These are phyloP conservation scores for Neoascochyta sp. DNA, from an alignment of 2,329 filamentous ascomycete genomes.

Conservation along the genomic window DNA sequence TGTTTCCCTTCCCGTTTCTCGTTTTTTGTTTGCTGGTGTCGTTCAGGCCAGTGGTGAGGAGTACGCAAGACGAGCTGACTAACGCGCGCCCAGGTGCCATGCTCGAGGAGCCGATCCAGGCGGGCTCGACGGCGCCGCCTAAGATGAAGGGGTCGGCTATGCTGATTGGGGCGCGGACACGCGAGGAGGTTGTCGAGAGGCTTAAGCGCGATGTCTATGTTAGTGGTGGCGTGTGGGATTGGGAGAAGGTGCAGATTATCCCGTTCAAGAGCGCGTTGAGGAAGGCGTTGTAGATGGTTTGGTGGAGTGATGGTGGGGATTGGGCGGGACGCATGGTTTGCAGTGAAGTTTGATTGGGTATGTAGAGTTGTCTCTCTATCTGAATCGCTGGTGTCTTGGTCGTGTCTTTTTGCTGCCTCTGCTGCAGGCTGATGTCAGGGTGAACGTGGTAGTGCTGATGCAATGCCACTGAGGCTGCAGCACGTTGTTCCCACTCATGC, in stretches of 20 bases:
- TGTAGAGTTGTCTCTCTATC: too few species aligned
- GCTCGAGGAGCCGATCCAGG: conserved; percentile 46
- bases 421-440: too few species aligned
- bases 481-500: too few species aligned
- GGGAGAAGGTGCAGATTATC: conserved; percentile 47
- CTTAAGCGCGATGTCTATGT: conserved; percentile 72
- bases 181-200: conserved; percentile 64
- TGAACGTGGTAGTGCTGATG: too few species aligned
- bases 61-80: not conserved
- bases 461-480: too few species aligned
- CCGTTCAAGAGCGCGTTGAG: conserved; percentile 49
- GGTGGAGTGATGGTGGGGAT: too few species aligned
- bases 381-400: too few species aligned
- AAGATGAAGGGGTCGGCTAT: conserved; percentile 74
- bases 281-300: conserved; percentile 35
- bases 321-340: too few species aligned
- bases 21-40: too few species aligned
- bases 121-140: conserved; percentile 55
- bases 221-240: conserved; percentile 72
- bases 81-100: conserved; percentile 26
- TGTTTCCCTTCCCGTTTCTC: conserved; percentile 1
- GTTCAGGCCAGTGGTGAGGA: too few species aligned
- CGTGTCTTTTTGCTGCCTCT: too few species aligned
- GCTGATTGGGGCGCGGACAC: conserved; percentile 62
- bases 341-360: too few species aligned